These are phyloP conservation scores for Balamuthia mandrillaris DNA, from an alignment of 208 protist genomes.

Conservation along the genomic window DNA sequence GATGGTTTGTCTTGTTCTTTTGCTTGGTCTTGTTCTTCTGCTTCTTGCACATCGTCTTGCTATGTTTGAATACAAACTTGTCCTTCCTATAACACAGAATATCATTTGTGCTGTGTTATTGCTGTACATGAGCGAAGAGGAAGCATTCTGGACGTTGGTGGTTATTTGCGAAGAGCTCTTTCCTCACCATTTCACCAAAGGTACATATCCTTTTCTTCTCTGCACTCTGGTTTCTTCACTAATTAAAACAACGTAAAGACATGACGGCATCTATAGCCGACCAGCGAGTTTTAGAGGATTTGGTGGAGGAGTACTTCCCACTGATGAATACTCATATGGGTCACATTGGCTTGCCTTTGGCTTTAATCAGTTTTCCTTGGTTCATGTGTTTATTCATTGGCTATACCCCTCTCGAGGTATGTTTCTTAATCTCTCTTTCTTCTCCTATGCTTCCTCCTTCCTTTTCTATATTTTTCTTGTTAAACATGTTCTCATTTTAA, in stretches of 20 bases:
- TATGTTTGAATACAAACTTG: not conserved
- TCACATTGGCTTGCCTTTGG: not conserved
- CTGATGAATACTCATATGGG: not conserved
- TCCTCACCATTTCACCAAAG: constrained; percentile 29
- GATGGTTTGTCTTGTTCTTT: constrained; percentile 36
- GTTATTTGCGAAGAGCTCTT: constrained; percentile 62
- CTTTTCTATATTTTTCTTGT: no score
- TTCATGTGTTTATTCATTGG: constrained; percentile 69
- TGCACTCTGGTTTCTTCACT: not conserved
- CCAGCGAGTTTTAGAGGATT: constrained; percentile 23
- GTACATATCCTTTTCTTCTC: not conserved
- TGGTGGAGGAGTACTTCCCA: not conserved
- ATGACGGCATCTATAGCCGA: constrained; percentile 17
- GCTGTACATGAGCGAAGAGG: constrained; percentile 58
- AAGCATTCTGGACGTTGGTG: constrained; percentile 66
- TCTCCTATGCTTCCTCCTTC: no score
- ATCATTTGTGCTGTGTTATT: constrained; percentile 60
- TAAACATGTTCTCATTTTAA: no score
- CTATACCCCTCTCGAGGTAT: not conserved
- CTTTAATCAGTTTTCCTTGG: constrained; percentile 37
- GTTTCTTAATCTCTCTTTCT: no score
- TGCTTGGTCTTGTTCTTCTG: no score
- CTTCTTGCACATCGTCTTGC: not conserved
- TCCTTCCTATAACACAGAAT: constrained; percentile 33
- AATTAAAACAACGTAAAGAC: not conserved